Conservation (phyloP, 345 rosid species). For the Gossypium arboreum region DNA sequence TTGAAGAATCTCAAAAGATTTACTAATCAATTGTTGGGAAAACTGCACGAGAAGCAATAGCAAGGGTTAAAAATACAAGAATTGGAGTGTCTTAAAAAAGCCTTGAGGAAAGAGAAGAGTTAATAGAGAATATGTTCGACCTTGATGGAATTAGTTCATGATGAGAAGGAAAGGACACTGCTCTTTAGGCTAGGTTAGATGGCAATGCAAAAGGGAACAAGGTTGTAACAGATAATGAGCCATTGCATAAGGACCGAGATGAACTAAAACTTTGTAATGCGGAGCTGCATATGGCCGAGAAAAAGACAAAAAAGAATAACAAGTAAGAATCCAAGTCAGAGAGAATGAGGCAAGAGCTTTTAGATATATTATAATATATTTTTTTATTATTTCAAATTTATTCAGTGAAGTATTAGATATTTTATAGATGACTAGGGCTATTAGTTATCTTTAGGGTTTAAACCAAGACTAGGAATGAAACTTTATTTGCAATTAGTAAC, state of each 20-base stretch:
- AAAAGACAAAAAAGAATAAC: slow-evolving; percentile 41
- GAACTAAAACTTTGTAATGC: slow-evolving; percentile 59
- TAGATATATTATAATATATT: too few relatives aligned
- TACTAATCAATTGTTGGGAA: slow-evolving; percentile 53
- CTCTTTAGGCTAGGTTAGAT: slow-evolving; percentile 59
- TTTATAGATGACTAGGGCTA: too few relatives aligned
- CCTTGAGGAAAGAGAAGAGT: slow-evolving; percentile 54
- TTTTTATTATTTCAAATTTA: too few relatives aligned
- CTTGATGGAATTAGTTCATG: slow-evolving; percentile 49
- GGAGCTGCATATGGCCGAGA: slow-evolving; percentile 52
- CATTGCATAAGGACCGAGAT: slow-evolving; percentile 48
- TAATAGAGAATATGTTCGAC: slow-evolving; percentile 45
- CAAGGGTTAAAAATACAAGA: slow-evolving; percentile 61
- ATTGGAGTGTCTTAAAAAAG: slow-evolving; percentile 51
- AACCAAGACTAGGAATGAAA: too few relatives aligned
- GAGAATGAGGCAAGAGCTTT: too few relatives aligned
- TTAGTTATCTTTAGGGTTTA: too few relatives aligned
- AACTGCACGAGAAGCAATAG: slow-evolving; percentile 57
- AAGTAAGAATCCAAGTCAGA: slow-evolving; percentile 38
- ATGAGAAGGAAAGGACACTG: slow-evolving; percentile 61
- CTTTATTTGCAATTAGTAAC: too few relatives aligned
- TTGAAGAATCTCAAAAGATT: slow-evolving; percentile 72
- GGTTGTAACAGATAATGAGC: slow-evolving; percentile 45
- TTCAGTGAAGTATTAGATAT: too few relatives aligned
- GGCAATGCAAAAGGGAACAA: slow-evolving; percentile 40